Base-by-base conservation (phyloP, 495 filamentous ascomycete species). In the Tuber melanosporum region DNA sequence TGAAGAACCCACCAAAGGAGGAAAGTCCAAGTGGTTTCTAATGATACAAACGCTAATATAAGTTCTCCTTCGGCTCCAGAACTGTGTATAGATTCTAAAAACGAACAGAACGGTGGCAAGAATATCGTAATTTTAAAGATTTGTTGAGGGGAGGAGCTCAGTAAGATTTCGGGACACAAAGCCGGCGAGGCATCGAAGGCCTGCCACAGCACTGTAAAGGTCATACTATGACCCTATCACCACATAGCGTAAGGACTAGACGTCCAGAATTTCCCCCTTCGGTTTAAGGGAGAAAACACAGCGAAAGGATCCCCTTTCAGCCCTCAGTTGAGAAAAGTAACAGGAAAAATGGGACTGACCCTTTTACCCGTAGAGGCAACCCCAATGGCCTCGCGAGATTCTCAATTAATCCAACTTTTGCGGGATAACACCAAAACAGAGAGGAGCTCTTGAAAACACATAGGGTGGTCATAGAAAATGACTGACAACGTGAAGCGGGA, bases 71-170 rank as follows among this genome's bases (percentile, higher is more conserved):
- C 36, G 22, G 41, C 71, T 72, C 71, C 7, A 15, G 41, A 32
- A 22, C n/a, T 46, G 36, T 72, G 22, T 72, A 46, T 72, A 32
- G 71, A 43, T 72, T 44, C 44, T 15, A 46, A 43, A 22, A 15
- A 72, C 12, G 41, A 42, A 46, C 32, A 72, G 71, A 72, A 72
- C 45, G 26, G 57, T 66, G 57, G 57, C 57, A 66, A 66, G 52
- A 57, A 26, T 66, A 66, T 36, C 57, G 57, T 32, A 66, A 66
- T 66, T 26, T 66, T 36, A 36, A 66, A 36, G 12, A 36, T 66
- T 66, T 36, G 57, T 32, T n/a, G n/a, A 62, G 57, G 32, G 52
- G 52, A 62, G 52, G 26, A 15, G 52, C 47, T 52, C 22, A 32
- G 52, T 32, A 62, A 62, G 52, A 62, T 32, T 62, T 62, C 52